Evolutionary conservation across 176 grass and related monocot genomes (phyloP).

Genomic region (Aegilops sharonensis): DNA sequence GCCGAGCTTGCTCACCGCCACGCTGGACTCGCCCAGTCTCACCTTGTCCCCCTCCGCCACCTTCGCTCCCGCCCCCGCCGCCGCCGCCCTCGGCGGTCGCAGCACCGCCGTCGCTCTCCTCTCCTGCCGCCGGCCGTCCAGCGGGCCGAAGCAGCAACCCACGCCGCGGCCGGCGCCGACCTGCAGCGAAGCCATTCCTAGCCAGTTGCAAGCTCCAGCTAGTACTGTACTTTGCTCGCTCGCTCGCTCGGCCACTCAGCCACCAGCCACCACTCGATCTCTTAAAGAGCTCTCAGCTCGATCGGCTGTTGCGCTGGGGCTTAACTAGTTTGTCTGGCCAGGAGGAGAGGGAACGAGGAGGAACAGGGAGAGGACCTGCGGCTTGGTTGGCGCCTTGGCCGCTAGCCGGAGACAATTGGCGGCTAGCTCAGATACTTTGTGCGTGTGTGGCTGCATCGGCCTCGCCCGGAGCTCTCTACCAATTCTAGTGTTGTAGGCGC

Average conservation of each 20-base stretch:
- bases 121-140: not conserved
- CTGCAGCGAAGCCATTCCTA: not conserved
- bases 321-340: not conserved
- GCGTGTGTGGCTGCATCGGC: not conserved
- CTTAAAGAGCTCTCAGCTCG: not conserved
- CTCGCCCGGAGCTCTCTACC: too few species aligned
- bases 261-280: not conserved
- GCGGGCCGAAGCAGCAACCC: not conserved
- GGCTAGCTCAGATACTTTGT: constrained; percentile 7
- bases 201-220: not conserved
- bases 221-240: not conserved
- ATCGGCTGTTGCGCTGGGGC: not conserved
- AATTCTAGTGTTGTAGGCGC: too few species aligned
- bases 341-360: not conserved
- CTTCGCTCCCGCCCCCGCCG: not conserved
- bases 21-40: constrained; percentile 63
- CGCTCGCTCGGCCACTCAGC: not conserved
- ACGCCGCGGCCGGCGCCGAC: not conserved
- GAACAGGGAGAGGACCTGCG: not conserved
- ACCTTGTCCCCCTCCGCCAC: constrained; percentile 54
- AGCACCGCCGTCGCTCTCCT: not conserved
- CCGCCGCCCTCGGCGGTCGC: not conserved
- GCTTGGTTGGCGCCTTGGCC: not conserved
- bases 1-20: constrained; percentile 74
- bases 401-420: not conserved